phyloP scores from a whole-genome alignment of 371 early-diverging fungal genomes.

The Mucor circinelloides region DNA sequence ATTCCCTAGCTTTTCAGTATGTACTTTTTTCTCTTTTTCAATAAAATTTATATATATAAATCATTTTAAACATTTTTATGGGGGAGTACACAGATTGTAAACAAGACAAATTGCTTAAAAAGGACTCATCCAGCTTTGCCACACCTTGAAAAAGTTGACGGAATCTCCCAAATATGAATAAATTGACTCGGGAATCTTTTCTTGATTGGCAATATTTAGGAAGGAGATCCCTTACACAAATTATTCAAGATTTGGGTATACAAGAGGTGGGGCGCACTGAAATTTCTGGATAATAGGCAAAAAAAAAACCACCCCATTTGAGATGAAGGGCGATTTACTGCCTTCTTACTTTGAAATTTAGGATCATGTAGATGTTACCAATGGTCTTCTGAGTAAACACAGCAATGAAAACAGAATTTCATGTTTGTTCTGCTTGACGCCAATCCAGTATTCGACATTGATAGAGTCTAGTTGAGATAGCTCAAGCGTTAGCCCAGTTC shows the following conservation, averaged over 20 bases:
- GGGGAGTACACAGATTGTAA: background rate
- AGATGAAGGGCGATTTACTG: background rate
- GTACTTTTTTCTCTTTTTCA: background rate
- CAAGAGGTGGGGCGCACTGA: background rate
- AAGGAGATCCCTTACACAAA: background rate
- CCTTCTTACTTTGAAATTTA: background rate
- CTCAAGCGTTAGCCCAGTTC: too few relatives aligned
- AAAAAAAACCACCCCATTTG: background rate
- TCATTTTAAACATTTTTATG: background rate
- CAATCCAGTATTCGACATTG: too few relatives aligned
- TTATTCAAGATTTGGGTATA: background rate
- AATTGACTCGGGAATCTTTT: background rate
- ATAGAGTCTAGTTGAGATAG: too few relatives aligned
- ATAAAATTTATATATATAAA: background rate
- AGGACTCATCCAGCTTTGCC: conserved; percentile 18
- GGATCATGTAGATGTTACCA: too few relatives aligned
- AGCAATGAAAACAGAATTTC: too few relatives aligned
- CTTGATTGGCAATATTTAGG: background rate
- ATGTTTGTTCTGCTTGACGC: too few relatives aligned
- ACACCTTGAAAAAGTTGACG: conserved; percentile 10
- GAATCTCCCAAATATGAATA: conserved; percentile 10
- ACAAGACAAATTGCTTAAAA: conserved; percentile 7
- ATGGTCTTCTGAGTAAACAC: too few relatives aligned
- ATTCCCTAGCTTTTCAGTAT: background rate
- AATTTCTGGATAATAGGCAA: background rate